phyloP scores from a whole-genome alignment of 1,284 basidiomycete species.

The Ceratobasidium sp. region DNA sequence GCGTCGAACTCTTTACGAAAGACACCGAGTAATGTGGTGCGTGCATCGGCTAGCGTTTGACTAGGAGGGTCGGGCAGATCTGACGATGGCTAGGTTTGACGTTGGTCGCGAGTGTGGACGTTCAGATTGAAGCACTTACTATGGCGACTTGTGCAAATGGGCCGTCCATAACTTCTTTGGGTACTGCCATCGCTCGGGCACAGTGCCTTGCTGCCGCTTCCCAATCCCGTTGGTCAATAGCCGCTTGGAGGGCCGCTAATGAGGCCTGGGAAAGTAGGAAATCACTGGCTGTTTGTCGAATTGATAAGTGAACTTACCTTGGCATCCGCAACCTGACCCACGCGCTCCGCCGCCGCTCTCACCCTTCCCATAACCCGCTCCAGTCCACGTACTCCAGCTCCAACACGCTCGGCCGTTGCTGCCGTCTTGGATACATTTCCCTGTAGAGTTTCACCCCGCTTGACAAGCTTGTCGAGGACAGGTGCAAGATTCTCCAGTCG shows the following conservation, averaged over 20 bases:
- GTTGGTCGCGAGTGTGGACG: not conserved
- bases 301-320: slow-evolving; percentile 61
- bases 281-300: slow-evolving; percentile 16
- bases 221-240: slow-evolving; percentile 91
- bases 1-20: slow-evolving; percentile 82
- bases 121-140: slow-evolving; percentile 56
- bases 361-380: slow-evolving; percentile 92
- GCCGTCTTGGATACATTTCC: slow-evolving; percentile 71
- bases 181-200: slow-evolving; percentile 85
- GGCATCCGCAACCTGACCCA: slow-evolving; percentile 86
- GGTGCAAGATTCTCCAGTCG: slow-evolving; percentile 70
- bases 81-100: slow-evolving; percentile 76
- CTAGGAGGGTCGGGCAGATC: slow-evolving; percentile 85
- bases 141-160: slow-evolving; percentile 88
- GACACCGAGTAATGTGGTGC: slow-evolving; percentile 75
- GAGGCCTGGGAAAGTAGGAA: slow-evolving; percentile 64
- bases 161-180: slow-evolving; percentile 77
- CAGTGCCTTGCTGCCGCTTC: slow-evolving; percentile 92
- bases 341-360: slow-evolving; percentile 81
- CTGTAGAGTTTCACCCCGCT: slow-evolving; percentile 66
- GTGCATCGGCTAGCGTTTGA: slow-evolving; percentile 78
- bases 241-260: slow-evolving; percentile 71
- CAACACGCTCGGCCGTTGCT: slow-evolving; percentile 86
- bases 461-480: slow-evolving; percentile 65
- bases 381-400: slow-evolving; percentile 82